Conservation (phyloP, 1,284 basidiomycete genomes). For the Dichomitus squalens region DNA sequence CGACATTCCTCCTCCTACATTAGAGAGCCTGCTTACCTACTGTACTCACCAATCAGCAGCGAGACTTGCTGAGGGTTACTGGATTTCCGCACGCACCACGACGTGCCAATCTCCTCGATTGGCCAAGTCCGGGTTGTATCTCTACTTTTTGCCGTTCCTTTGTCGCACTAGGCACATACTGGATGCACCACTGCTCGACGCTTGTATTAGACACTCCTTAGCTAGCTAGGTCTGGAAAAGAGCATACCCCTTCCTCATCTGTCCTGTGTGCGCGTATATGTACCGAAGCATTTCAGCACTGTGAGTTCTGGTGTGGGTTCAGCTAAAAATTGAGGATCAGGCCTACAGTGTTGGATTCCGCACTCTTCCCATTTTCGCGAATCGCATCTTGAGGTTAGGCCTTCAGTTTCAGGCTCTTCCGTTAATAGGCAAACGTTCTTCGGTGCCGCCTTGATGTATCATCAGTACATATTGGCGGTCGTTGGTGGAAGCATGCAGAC, state of each 20-base stretch:
- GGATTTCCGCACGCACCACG: constrained; percentile 1
- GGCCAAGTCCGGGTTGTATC: constrained; percentile 6
- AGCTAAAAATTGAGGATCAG: no score
- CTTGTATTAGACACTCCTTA: constrained; percentile 24
- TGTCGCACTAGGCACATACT: constrained; percentile 17
- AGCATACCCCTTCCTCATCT: constrained; percentile 8
- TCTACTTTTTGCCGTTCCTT: constrained; percentile 5
- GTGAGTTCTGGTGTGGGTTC: no score
- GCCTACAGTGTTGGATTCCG: no score
- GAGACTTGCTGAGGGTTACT: constrained; percentile 15
- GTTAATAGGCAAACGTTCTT: no score
- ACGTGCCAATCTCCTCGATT: no score
- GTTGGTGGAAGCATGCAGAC: no score
- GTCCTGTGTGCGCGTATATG: neutral
- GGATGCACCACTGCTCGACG: constrained; percentile 21
- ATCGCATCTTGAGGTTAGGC: no score
- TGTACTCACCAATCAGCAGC: neutral
- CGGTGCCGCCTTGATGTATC: no score
- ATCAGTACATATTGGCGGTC: no score
- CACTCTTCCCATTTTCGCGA: no score
- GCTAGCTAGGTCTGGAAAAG: constrained; percentile 14
- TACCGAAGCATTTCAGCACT: no score
- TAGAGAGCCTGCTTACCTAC: neutral
- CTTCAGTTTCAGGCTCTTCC: no score
- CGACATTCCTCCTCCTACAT: neutral